Conservation (phyloP, 2,329 filamentous ascomycete species). For the Aspergillus udagawae region DNA sequence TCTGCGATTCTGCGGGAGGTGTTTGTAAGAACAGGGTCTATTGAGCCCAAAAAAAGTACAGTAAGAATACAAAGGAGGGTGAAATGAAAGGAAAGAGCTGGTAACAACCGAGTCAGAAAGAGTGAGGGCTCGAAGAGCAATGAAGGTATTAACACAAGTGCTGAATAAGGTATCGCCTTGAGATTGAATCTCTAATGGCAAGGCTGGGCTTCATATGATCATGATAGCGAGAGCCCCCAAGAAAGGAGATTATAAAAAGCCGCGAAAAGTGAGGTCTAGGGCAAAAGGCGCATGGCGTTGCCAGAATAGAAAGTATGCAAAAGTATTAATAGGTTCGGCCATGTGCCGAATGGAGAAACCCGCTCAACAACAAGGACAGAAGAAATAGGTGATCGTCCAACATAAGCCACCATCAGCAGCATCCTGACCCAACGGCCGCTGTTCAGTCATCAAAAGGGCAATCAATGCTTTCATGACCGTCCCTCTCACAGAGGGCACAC, state of each 20-base stretch:
- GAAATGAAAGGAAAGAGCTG: slow-evolving; percentile 1
- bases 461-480: slow-evolving; percentile 93
- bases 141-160: slow-evolving; percentile 12
- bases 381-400: neutral
- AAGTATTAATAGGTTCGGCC: neutral
- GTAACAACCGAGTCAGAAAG: slow-evolving; percentile 3
- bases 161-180: neutral
- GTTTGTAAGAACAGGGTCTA: neutral
- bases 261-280: neutral
- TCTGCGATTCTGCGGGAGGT: neutral
- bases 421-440: neutral
- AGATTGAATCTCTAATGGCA: neutral
- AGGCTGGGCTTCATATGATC: neutral
- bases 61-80: slow-evolving; percentile 5
- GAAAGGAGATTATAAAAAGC: neutral
- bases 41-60: neutral
- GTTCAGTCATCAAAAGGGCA: slow-evolving; percentile 78
- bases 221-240: neutral
- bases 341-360: neutral
- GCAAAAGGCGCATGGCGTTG: neutral
- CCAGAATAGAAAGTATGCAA: neutral
- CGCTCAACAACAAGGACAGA: slow-evolving; percentile 1
- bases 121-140: slow-evolving; percentile 4
- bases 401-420: slow-evolving; percentile 7
- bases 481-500: slow-evolving; percentile 94